A percentile compares a stretch with the other conserved stretches of the same genome.
These are phyloP conservation scores for Ceratocystis smalleyi DNA, from an alignment of 2,329 filamentous ascomycete genomes.

Conservation along the genomic window DNA sequence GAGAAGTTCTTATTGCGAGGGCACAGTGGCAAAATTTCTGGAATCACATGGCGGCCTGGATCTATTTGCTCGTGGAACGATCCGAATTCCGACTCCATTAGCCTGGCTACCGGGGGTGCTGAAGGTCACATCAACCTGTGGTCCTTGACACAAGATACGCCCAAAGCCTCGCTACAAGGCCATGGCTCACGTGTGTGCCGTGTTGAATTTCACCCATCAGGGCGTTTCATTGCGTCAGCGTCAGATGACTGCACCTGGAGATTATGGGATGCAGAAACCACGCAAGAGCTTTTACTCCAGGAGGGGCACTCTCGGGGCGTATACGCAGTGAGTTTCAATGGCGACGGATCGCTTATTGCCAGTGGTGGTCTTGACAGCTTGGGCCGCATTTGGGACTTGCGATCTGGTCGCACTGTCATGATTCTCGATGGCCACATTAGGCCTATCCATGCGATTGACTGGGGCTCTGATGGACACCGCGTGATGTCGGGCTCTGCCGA, in stretches of 20 bases:
- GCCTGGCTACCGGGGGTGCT: slow-evolving; percentile 78
- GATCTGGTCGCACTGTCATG: slow-evolving; percentile 88
- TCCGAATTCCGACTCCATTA: slow-evolving; percentile 58
- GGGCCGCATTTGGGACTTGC: slow-evolving; percentile 85
- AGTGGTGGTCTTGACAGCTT: slow-evolving; percentile 91
- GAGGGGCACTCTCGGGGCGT: slow-evolving; percentile 92
- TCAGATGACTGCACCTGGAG: slow-evolving; percentile 96
- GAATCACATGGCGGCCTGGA: slow-evolving; percentile 77
- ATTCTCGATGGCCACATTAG: slow-evolving; percentile 78
- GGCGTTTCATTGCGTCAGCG: slow-evolving; percentile 76
- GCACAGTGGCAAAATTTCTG: slow-evolving; percentile 79
- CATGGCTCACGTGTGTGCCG: slow-evolving; percentile 79
- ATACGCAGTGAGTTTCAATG: slow-evolving; percentile 77
- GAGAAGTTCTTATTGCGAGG: slow-evolving; percentile 62
- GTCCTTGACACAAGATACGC: slow-evolving; percentile 76
- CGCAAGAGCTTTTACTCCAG: slow-evolving; percentile 69
- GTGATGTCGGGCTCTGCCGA: slow-evolving; percentile 85
- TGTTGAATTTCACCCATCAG: slow-evolving; percentile 87
- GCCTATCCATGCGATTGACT: slow-evolving; percentile 84
- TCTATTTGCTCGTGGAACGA: slow-evolving; percentile 57
- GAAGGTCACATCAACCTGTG: slow-evolving; percentile 81
- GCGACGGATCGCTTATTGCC: slow-evolving; percentile 76
- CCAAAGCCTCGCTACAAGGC: slow-evolving; percentile 64
- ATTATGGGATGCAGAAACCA: slow-evolving; percentile 82
- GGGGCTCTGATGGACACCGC: slow-evolving; percentile 82